Base-by-base conservation (phyloP, 2,329 filamentous ascomycete genomes). In the Coniochaeta sp. region DNA sequence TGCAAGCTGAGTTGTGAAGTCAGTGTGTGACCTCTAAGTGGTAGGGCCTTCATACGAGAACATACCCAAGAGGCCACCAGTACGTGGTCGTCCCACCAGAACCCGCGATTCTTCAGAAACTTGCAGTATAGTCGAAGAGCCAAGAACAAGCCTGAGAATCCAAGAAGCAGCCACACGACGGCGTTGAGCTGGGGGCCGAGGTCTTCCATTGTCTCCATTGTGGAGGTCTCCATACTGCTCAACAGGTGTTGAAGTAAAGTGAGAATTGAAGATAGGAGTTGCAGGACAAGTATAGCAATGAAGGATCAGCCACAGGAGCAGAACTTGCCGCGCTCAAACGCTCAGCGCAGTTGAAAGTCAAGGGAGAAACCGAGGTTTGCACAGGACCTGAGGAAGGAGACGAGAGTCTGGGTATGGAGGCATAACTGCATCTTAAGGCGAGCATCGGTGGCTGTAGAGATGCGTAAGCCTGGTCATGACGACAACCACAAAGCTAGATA, bases 11-110 rank as follows among this genome's bases (percentile, higher is more conserved):
- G n/a, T n/a, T n/a, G 14, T 17, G 1, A 12, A 17, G 17, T 61
- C n/a, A 61, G 59, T 34, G 11, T 11, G 8, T 40, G 14, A 16
- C 4, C 2, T 16, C 34, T 24, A 19, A 22, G 31, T 31, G n/a
- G 59, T 26, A 11, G 16, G 47, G 3, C 11, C 6, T 47, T 12
- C 7, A 3, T 26, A 28, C 12, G 34, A 28, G 22, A 14, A 56
- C 62, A 24, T 57, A 67, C 66, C 66, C 65, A 68, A 50, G 66
- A 62, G 14, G 64, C 54, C 14, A 62, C 61, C 19, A 67, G 62
- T 9, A 68, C 38, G 43, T 65, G 59, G 57, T 68, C 67, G 44
- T 68, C 67, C 67, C 66, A 68, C 67, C 67, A 68, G 9, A 68
- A 58, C 0, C 34, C 36, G 33, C 66, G 61, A 28, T 64, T 63